These are phyloP conservation scores for Xylariaceae sp. DNA, from an alignment of 2,329 filamentous ascomycete species.

Conservation along the genomic window DNA sequence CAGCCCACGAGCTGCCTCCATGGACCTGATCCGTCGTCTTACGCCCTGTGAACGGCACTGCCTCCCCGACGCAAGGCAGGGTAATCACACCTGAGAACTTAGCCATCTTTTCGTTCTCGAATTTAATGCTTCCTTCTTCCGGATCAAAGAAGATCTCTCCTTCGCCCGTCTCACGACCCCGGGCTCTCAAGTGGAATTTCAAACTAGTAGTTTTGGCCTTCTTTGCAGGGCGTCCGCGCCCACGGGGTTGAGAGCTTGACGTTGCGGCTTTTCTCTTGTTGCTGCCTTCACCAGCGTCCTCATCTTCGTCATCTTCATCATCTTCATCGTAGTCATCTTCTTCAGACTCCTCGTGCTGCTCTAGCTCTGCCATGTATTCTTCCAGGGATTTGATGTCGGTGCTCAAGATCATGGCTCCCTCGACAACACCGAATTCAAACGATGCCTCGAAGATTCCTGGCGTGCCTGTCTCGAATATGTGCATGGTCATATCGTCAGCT, in stretches of 20 bases:
- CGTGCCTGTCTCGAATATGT: conserved; percentile 24
- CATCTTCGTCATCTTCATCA: conserved; percentile 5
- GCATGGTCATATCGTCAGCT: conserved; percentile 25
- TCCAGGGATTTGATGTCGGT: conserved; percentile 24
- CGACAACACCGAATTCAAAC: conserved; percentile 31
- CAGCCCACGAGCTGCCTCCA: conserved; percentile 19
- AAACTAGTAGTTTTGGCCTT: conserved; percentile 16
- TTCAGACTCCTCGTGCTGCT: conserved; percentile 4
- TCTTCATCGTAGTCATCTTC: conserved; percentile 3
- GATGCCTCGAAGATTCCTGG: conserved; percentile 28
- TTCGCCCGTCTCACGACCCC: conserved; percentile 25
- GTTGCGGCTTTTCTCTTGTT: conserved; percentile 22
- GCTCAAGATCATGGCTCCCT: conserved; percentile 30
- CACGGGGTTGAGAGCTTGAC: not conserved
- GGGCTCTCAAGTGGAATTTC: conserved; percentile 26
- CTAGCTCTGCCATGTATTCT: conserved; percentile 21
- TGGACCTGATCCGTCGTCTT: conserved; percentile 16
- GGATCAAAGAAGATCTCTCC: conserved; percentile 21
- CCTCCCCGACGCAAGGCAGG: conserved; percentile 21
- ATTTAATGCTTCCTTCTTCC: conserved; percentile 27
- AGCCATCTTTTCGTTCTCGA: conserved; percentile 26
- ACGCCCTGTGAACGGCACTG: conserved; percentile 23
- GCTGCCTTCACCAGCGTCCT: conserved; percentile 1
- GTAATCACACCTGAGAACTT: conserved; percentile 25
- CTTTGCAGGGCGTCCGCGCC: conserved; percentile 8